A percentile compares a stretch with the other conserved stretches of the same genome.
phyloP scores from a whole-genome alignment of 345 rosid species.

The Bruguiera sexangula region DNA sequence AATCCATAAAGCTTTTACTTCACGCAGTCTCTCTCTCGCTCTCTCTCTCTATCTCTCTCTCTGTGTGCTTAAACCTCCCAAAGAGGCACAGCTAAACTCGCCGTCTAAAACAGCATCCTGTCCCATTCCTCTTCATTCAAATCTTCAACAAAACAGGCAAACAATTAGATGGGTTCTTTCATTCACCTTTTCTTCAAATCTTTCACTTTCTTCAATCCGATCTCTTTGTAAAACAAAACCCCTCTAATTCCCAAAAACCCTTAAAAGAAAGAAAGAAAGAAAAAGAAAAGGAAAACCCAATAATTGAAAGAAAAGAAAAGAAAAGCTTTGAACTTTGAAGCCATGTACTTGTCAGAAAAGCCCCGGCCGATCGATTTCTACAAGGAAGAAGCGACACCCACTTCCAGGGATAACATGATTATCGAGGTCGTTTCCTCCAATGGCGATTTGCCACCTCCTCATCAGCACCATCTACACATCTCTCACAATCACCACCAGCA shows the following conservation, averaged over 20 bases:
- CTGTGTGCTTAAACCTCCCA: background rate
- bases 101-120: background rate
- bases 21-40: slow-evolving; percentile 22
- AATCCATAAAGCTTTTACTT: slow-evolving; percentile 29
- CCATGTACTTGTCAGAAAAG: slow-evolving; percentile 84
- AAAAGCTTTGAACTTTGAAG: background rate
- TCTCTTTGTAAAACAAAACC: background rate
- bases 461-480: slow-evolving; percentile 27
- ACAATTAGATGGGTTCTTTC: slow-evolving; percentile 5
- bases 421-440: slow-evolving; percentile 64
- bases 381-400: slow-evolving; percentile 51
- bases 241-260: background rate
- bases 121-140: background rate
- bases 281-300: background rate
- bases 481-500: slow-evolving; percentile 27
- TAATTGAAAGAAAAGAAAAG: background rate
- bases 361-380: slow-evolving; percentile 70
- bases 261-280: background rate
- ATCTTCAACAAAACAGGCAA: too few species aligned
- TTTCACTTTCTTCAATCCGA: slow-evolving; percentile 12
- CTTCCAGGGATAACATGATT: slow-evolving; percentile 62
- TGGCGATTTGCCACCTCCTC: slow-evolving; percentile 52
- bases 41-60: background rate
- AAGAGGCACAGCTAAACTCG: background rate
- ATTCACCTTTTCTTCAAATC: slow-evolving; percentile 3